Base-by-base conservation (phyloP, 2,329 filamentous ascomycete genomes). In the Monosporascus sp. region DNA sequence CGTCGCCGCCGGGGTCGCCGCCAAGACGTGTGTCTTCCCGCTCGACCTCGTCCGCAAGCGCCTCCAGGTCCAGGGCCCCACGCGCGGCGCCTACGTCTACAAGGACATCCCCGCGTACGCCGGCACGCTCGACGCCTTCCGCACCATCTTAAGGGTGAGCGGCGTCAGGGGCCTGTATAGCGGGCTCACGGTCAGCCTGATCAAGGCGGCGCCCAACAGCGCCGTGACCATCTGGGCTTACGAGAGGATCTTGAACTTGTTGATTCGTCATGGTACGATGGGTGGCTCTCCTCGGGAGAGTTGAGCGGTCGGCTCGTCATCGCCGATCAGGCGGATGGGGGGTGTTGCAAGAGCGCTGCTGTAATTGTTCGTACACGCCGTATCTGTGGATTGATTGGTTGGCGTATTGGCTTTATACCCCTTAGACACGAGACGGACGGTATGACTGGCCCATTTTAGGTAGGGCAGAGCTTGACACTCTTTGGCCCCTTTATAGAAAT, bases 161-260 rank as follows among this genome's bases (percentile, higher is more conserved):
- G 92, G 94, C 0, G 63, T 85, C 44, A 79, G 89, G 52, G 92
- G 93, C 0, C 69, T 97, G 62, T 99, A 97, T 70, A 81, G 92
- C 51, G 94, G 94, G 0, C 74, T 99, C 68, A 87, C 86, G 1
- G 91, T 97, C 52, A 93, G 91, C 68, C 73, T 99, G 66, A 69
- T 97, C 61, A 99, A 99, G 76, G 90, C 93, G 35, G 94, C 93
- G 22, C 94, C 94, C n/a, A 85, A 89, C 27, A 94, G 89, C 69
- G 91, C 92, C 7, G 84, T 96, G 35, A 97, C 92, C 0, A 89
- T 97, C 78, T 97, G 91, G 91, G 95, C 90, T 2, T 97, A 96
- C 71, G 92, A 96, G 74, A 78, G 86, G 65, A 81, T 81, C 19
- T 74, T 97, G 73, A 80, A 76, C 49, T 60, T 83, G 22, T 74